phyloP scores from a whole-genome alignment of 208 protist species.

The Herpetomonas muscarum region DNA sequence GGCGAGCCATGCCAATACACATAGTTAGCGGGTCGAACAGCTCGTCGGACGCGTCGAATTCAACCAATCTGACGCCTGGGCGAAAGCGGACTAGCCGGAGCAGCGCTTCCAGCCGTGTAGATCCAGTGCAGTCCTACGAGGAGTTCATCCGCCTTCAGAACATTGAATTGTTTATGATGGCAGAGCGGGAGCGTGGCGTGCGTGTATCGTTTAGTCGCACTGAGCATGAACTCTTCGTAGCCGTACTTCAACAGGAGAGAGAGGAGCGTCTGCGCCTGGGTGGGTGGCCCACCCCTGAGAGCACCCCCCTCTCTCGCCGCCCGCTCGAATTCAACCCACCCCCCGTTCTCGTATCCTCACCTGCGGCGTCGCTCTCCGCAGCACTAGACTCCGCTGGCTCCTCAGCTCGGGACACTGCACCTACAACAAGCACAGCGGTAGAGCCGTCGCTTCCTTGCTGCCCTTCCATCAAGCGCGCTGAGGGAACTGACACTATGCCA shows the following conservation, averaged over 20 bases:
- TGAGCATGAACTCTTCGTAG: not conserved
- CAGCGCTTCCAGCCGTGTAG: not conserved
- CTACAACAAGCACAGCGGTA: not conserved
- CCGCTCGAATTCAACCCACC: no score
- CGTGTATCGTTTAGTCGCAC: not conserved
- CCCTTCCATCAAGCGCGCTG: not conserved
- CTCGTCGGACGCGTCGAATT: no score
- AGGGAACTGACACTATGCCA: not conserved
- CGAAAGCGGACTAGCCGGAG: not conserved
- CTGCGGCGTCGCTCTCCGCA: no score
- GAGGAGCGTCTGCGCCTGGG: not conserved
- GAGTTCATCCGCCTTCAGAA: not conserved
- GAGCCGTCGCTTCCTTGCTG: not conserved
- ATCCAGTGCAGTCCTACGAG: not conserved
- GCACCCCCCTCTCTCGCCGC: not conserved
- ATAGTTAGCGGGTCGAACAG: no score
- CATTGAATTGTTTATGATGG: not conserved
- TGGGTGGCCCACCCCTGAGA: not conserved
- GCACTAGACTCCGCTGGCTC: no score
- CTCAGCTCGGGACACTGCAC: not conserved
- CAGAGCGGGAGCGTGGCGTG: not conserved
- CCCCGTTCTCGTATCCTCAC: no score
- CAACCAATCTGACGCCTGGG: not conserved
- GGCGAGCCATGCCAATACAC: no score
- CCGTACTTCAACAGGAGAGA: not conserved